Percentiles rank a stretch among this genome's conserved stretches.
phyloP scores from a whole-genome alignment of 2,329 filamentous ascomycete species.

The Ophiostoma ips region DNA sequence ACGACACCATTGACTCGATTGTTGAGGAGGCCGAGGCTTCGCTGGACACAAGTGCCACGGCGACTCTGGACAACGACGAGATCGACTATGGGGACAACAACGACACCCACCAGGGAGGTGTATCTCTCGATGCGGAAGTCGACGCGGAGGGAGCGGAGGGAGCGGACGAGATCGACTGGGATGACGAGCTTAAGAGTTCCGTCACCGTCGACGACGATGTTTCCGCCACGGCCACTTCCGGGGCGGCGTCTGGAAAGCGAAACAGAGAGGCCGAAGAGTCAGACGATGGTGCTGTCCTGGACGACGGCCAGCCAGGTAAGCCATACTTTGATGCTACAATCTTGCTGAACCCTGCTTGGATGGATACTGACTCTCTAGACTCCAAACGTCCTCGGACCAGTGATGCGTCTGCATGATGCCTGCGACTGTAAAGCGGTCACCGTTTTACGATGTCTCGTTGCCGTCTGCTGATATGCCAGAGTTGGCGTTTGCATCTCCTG shows the following conservation, averaged over 20 bases:
- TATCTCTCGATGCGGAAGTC: neutral
- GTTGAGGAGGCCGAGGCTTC: neutral
- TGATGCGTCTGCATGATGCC: constrained; percentile 4
- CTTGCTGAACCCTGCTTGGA: neutral
- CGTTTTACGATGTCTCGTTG: neutral
- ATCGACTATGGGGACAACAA: neutral
- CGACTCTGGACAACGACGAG: constrained; percentile 16
- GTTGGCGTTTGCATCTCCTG: neutral
- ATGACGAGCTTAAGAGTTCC: constrained; percentile 23
- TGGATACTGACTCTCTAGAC: constrained; percentile 18
- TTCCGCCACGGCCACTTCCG: constrained; percentile 12
- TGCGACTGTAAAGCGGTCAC: too few relatives aligned
- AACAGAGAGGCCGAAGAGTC: constrained; percentile 17
- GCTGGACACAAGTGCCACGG: constrained; percentile 16
- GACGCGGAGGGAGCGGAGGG: too few relatives aligned
- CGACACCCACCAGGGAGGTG: neutral
- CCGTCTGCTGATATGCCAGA: neutral
- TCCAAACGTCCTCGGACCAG: constrained; percentile 36
- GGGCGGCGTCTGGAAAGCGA: constrained; percentile 20
- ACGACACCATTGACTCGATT: neutral
- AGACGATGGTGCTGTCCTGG: constrained; percentile 6
- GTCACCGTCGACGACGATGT: constrained; percentile 10
- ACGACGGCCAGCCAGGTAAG: constrained; percentile 24
- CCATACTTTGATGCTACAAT: neutral
- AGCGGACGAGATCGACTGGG: constrained; percentile 24